These are phyloP conservation scores for Boletus rubescentipes DNA, from an alignment of 768 basidiomycete species.

Conservation along the genomic window DNA sequence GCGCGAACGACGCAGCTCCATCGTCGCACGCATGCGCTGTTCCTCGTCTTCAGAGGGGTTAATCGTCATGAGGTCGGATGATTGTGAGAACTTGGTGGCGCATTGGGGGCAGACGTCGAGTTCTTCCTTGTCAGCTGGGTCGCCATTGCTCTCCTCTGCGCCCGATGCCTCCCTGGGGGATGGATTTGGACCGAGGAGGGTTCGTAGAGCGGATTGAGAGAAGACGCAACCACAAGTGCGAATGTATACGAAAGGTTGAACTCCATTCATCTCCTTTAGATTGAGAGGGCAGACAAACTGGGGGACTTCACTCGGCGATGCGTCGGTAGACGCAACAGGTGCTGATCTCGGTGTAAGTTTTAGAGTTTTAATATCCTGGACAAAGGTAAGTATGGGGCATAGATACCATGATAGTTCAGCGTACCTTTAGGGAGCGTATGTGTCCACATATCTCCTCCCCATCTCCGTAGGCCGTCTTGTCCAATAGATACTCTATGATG, in stretches of 20 bases:
- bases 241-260: conserved; percentile 85
- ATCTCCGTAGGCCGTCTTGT: conserved; percentile 83
- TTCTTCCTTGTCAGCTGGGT: conserved; percentile 24
- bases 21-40: conserved; percentile 49
- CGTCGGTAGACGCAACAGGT: conserved; percentile 33
- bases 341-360: conserved; percentile 76
- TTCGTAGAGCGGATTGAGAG: conserved; percentile 78
- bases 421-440: conserved; percentile 84
- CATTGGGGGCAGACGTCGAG: conserved; percentile 78
- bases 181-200: conserved; percentile 38
- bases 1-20: conserved; percentile 57
- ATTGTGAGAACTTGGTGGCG: conserved; percentile 61
- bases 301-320: conserved; percentile 47
- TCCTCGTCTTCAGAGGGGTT: conserved; percentile 75
- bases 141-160: conserved; percentile 29
- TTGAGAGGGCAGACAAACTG: conserved; percentile 91
- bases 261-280: conserved; percentile 93
- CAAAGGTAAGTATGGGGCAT: background rate
- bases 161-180: conserved; percentile 22
- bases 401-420: conserved; percentile 20
- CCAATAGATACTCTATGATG: conserved; percentile 85
- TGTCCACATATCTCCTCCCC: conserved; percentile 92
- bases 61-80: conserved; percentile 55
- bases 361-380: conserved; percentile 82
- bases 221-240: conserved; percentile 88